Percentiles rank a stretch among this genome's conserved stretches.
Conservation (phyloP, 352 stramenopile species). For the Globisporangium heterothallicum region DNA sequence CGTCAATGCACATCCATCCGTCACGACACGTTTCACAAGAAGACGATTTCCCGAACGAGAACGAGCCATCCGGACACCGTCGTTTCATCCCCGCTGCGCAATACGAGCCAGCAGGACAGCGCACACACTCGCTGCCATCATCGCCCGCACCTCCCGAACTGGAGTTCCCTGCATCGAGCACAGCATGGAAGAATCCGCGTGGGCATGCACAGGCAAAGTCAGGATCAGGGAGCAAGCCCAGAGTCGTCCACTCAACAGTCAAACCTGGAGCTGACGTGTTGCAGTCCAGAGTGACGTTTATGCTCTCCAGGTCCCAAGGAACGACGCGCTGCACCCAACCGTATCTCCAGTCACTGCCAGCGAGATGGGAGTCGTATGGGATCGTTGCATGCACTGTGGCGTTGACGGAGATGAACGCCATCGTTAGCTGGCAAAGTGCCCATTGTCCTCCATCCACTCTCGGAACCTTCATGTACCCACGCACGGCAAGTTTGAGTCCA, state of each 20-base stretch:
- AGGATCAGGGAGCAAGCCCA: constrained; percentile 53
- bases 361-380: background rate
- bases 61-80: constrained; percentile 34
- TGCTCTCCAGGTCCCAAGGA: constrained; percentile 27
- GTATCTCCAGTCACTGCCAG: constrained; percentile 29
- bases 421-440: constrained; percentile 20
- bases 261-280: constrained; percentile 26
- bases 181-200: constrained; percentile 48
- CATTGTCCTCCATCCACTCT: background rate
- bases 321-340: constrained; percentile 26
- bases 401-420: constrained; percentile 24
- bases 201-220: constrained; percentile 46
- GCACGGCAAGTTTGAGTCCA: constrained; percentile 33
- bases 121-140: constrained; percentile 26
- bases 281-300: constrained; percentile 35
- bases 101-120: constrained; percentile 53
- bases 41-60: constrained; percentile 54
- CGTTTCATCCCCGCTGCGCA: constrained; percentile 51
- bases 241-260: constrained; percentile 40
- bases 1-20: constrained; percentile 58
- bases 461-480: constrained; percentile 29
- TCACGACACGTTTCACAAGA: constrained; percentile 49
- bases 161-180: constrained; percentile 1
- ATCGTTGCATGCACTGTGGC: constrained; percentile 9
- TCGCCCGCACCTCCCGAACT: background rate